A percentile compares a stretch with the other conserved stretches of the same genome.
Conservation (phyloP, 1,284 basidiomycete species). For the Butyriboletus appendiculatus region DNA sequence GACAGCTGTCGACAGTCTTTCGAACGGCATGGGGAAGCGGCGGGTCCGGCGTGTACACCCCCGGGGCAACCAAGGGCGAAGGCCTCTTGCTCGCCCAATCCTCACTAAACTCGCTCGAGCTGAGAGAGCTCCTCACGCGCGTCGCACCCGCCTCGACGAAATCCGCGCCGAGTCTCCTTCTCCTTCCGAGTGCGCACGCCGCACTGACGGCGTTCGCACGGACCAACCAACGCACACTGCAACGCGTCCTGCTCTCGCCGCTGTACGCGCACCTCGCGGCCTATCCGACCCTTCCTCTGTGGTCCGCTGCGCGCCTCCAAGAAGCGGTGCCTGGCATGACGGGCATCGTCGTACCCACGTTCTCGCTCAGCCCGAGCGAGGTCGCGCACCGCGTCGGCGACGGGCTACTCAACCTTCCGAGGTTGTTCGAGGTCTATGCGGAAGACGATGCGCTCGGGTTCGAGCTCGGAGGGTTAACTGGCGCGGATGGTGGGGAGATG, state of each 20-base stretch:
- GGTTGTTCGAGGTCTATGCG: constrained; percentile 93
- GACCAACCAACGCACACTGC: constrained; percentile 76
- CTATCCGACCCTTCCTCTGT: constrained; percentile 72
- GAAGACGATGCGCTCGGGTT: constrained; percentile 91
- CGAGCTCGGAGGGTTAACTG: constrained; percentile 54
- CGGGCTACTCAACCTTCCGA: constrained; percentile 88
- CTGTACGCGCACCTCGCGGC: constrained; percentile 73
- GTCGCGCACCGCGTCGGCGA: constrained; percentile 89
- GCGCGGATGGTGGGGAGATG: background rate
- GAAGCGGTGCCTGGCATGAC: constrained; percentile 45
- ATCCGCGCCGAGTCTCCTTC: constrained; percentile 17
- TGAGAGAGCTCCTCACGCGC: constrained; percentile 64
- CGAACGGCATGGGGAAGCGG: constrained; percentile 52
- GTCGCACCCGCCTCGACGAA: constrained; percentile 35
- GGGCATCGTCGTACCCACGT: constrained; percentile 77
- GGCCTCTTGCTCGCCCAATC: constrained; percentile 78
- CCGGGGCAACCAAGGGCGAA: constrained; percentile 68
- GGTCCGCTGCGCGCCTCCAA: constrained; percentile 49
- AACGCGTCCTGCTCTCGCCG: constrained; percentile 83
- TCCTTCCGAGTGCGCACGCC: constrained; percentile 59
- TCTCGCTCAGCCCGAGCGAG: constrained; percentile 90
- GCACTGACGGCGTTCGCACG: constrained; percentile 71
- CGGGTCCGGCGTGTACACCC: constrained; percentile 53
- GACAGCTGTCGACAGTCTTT: constrained; percentile 60
- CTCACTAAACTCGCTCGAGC: constrained; percentile 75